These are phyloP conservation scores for Diplocarpon rosae DNA, from an alignment of 2,329 filamentous ascomycete species.

Conservation along the genomic window DNA sequence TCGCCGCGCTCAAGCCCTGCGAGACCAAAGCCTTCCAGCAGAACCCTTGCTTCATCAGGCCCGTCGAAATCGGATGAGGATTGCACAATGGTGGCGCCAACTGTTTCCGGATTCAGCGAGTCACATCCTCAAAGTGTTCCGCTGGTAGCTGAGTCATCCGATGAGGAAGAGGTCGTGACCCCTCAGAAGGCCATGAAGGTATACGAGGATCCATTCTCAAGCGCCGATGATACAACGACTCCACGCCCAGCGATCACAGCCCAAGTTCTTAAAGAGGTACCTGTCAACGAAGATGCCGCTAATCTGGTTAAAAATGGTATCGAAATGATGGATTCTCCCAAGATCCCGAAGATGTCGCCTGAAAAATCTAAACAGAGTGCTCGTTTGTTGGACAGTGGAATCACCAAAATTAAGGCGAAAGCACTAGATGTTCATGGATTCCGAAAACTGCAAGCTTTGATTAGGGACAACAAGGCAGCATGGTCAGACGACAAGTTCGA, in stretches of 20 bases:
- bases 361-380: constrained; percentile 47
- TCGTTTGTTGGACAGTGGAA: constrained; percentile 61
- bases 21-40: constrained; percentile 14
- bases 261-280: constrained; percentile 47
- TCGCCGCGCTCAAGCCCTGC: constrained; percentile 7
- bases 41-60: constrained; percentile 23
- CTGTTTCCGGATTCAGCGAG: constrained; percentile 30
- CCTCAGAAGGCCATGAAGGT: constrained; percentile 33
- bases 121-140: constrained; percentile 19
- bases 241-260: constrained; percentile 35
- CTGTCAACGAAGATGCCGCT: constrained; percentile 42
- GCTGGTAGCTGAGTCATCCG: constrained; percentile 31
- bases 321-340: constrained; percentile 12
- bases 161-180: constrained; percentile 27
- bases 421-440: constrained; percentile 74
- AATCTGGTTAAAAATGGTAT: constrained; percentile 17
- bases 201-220: constrained; percentile 49
- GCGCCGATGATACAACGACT: constrained; percentile 35
- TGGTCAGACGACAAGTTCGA: constrained; percentile 60
- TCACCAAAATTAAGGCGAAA: constrained; percentile 58
- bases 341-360: constrained; percentile 28
- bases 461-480: constrained; percentile 53
- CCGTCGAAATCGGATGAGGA: constrained; percentile 41
- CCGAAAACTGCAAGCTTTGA: constrained; percentile 63
- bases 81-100: constrained; percentile 41